phyloP scores from a whole-genome alignment of 352 stramenopile species.

The Globisporangium okanoganense region DNA sequence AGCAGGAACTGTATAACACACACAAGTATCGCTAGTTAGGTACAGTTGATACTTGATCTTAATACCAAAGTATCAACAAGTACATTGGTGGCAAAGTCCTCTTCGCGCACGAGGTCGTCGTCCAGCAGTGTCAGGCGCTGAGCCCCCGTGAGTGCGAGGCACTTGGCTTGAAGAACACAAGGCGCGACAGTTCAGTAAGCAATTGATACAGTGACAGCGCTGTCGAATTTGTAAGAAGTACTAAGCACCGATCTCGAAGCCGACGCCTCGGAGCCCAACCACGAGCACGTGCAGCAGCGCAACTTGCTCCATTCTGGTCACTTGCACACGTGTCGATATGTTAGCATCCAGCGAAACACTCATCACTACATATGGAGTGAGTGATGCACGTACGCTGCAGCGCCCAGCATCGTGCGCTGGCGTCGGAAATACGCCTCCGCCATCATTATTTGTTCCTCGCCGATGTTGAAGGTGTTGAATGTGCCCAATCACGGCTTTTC shows the following conservation, averaged over 20 bases:
- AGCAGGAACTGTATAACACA: constrained; percentile 24
- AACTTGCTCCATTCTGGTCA: constrained; percentile 34
- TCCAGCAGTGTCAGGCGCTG: constrained; percentile 40
- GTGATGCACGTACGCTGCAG: constrained; percentile 14
- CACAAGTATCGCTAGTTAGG: not conserved
- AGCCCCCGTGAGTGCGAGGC: constrained; percentile 27
- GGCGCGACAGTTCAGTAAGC: not conserved
- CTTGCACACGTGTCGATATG: not conserved
- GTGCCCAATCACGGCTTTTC: not conserved
- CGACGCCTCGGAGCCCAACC: constrained; percentile 34
- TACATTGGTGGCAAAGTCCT: constrained; percentile 29
- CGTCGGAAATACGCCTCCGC: constrained; percentile 29
- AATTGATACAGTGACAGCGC: not conserved
- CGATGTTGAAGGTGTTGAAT: not conserved
- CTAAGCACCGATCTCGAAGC: constrained; percentile 39
- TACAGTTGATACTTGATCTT: not conserved
- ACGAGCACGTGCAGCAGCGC: constrained; percentile 40
- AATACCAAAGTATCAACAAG: constrained; percentile 4
- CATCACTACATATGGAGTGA: not conserved
- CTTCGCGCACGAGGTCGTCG: constrained; percentile 35
- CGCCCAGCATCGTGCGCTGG: constrained; percentile 26
- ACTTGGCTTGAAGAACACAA: constrained; percentile 27
- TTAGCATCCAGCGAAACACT: not conserved
- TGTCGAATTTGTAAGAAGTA: too few relatives aligned
- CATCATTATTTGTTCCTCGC: not conserved